A percentile compares a stretch with the other conserved stretches of the same genome.
These are phyloP conservation scores for Mortierella antarctica DNA, from an alignment of 192 early-diverging fungal genomes.

Conservation along the genomic window DNA sequence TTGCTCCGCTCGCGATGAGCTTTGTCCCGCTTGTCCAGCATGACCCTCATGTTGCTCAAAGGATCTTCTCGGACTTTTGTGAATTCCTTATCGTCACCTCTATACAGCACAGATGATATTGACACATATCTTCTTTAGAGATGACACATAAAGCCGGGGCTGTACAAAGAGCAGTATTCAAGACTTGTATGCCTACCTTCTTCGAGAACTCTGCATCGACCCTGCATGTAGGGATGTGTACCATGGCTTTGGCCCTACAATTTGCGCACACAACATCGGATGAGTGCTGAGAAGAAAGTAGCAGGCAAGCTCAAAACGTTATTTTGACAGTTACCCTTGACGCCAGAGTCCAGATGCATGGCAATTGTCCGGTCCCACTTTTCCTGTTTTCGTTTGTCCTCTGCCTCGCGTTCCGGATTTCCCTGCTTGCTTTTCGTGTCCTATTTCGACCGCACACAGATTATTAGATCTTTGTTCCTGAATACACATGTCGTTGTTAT, in stretches of 20 bases:
- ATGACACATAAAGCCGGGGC: background rate
- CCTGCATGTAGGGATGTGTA: constrained; percentile 18
- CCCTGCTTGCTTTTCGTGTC: constrained; percentile 21
- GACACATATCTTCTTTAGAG: too few relatives aligned
- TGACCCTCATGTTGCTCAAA: constrained; percentile 31
- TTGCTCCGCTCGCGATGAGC: constrained; percentile 4
- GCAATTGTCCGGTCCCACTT: constrained; percentile 69
- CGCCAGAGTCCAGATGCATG: constrained; percentile 71
- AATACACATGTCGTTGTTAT: background rate
- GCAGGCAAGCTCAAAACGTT: background rate
- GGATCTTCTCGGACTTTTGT: constrained; percentile 56
- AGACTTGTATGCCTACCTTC: constrained; percentile 15
- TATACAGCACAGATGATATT: background rate
- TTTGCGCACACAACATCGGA: background rate
- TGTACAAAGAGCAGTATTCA: background rate
- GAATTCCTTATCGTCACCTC: constrained; percentile 13
- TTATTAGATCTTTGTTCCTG: background rate
- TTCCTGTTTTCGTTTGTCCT: constrained; percentile 62
- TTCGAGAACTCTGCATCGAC: constrained; percentile 9
- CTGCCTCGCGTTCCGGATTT: constrained; percentile 69
- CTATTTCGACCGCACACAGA: background rate
- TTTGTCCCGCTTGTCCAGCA: constrained; percentile 33
- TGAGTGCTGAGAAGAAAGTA: background rate
- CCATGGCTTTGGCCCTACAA: constrained; percentile 41
- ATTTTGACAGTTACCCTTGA: constrained; percentile 27